phyloP scores from a whole-genome alignment of 192 early-diverging fungal species.

The Haplosporangium gracile region DNA sequence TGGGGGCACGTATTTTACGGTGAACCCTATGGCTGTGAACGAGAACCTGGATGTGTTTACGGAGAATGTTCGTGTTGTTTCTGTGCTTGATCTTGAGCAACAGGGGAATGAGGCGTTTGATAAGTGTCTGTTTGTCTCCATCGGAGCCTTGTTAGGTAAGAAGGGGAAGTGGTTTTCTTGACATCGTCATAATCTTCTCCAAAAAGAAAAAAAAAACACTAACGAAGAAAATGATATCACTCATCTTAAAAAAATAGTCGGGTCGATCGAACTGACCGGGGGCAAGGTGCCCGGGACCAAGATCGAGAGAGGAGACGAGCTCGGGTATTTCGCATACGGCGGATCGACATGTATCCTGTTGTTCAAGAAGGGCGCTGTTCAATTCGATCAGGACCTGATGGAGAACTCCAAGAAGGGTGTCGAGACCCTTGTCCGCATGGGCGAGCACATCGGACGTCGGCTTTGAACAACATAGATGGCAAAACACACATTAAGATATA shows the following conservation, averaged over 20 bases:
- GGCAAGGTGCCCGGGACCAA: conserved; percentile 55
- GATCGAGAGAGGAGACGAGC: conserved; percentile 77
- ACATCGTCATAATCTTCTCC: not conserved
- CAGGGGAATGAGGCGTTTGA: conserved; percentile 56
- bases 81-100: conserved; percentile 57
- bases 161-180: not conserved
- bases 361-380: conserved; percentile 72
- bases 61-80: conserved; percentile 75
- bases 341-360: conserved; percentile 78
- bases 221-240: not conserved
- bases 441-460: conserved; percentile 48
- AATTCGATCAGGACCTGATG: conserved; percentile 76
- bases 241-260: conserved; percentile 60
- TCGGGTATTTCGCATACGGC: conserved; percentile 84
- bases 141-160: conserved; percentile 74
- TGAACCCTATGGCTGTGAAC: conserved; percentile 80
- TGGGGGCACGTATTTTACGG: conserved; percentile 77
- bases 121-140: conserved; percentile 70
- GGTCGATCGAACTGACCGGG: conserved; percentile 72
- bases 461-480: not conserved
- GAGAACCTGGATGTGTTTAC: conserved; percentile 76
- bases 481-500: not conserved
- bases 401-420: conserved; percentile 64
- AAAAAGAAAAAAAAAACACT: not conserved
- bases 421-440: conserved; percentile 72